These are phyloP conservation scores for Kregervanrija pseudodelftensis DNA, from an alignment of 805 yeast genomes.

Conservation along the genomic window DNA sequence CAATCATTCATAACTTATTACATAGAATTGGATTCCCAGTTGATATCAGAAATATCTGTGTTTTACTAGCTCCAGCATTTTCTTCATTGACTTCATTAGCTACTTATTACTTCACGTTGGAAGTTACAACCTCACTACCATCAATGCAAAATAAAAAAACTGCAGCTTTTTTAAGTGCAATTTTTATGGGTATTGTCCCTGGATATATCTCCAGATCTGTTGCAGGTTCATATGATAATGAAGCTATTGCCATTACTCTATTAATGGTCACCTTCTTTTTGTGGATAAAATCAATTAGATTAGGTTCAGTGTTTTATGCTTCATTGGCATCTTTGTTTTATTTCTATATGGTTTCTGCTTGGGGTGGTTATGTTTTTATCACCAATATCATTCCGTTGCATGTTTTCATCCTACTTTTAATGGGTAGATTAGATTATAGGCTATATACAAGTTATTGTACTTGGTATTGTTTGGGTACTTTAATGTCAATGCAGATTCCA, in stretches of 20 bases:
- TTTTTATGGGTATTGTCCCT: slow-evolving; percentile 95
- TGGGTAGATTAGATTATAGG: slow-evolving; percentile 88
- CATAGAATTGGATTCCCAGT: slow-evolving; percentile 67
- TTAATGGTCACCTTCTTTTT: slow-evolving; percentile 91
- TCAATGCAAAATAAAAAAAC: slow-evolving; percentile 30
- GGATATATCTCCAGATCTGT: slow-evolving; percentile 98
- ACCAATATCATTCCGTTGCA: slow-evolving; percentile 96
- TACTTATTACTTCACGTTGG: slow-evolving; percentile 80
- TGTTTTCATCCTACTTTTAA: slow-evolving; percentile 77
- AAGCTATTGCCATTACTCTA: slow-evolving; percentile 95
- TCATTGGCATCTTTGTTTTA: slow-evolving; percentile 79
- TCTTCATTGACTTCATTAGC: slow-evolving; percentile 88
- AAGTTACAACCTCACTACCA: slow-evolving; percentile 65
- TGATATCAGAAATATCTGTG: slow-evolving; percentile 94
- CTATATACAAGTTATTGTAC: slow-evolving; percentile 89
- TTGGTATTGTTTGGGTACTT: slow-evolving; percentile 96
- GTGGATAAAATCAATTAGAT: slow-evolving; percentile 91
- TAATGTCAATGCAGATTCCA: slow-evolving; percentile 98
- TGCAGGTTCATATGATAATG: slow-evolving; percentile 98
- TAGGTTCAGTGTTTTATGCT: slow-evolving; percentile 83
- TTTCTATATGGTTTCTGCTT: slow-evolving; percentile 98
- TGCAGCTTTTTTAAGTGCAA: slow-evolving; percentile 88
- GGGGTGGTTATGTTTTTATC: slow-evolving; percentile 99
- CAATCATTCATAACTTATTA: slow-evolving; percentile 73
- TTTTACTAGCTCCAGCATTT: slow-evolving; percentile 92